Evolutionary conservation across 2,329 filamentous ascomycete genomes (phyloP).

Genomic region (Penicillium sp.): DNA sequence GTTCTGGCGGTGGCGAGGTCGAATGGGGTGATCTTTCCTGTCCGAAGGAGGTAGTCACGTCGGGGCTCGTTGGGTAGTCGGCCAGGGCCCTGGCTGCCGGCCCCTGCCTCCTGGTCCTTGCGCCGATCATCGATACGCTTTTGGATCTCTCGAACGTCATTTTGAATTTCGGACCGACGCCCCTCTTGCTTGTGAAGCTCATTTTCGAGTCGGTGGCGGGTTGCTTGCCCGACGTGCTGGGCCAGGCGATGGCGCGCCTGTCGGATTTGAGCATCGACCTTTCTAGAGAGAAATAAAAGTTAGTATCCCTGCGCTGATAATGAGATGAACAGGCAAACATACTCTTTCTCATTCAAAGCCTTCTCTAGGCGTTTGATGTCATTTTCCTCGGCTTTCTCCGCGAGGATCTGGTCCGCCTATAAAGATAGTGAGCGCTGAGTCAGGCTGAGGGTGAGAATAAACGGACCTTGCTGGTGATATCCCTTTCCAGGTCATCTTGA

Average conservation of each 20-base stretch:
- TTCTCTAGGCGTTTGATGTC: constrained; percentile 63
- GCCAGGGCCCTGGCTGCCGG: constrained; percentile 45
- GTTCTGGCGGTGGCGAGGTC: constrained; percentile 68
- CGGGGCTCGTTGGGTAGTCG: constrained; percentile 76
- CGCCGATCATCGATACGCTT: constrained; percentile 75
- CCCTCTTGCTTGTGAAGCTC: constrained; percentile 66
- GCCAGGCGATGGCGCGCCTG: constrained; percentile 57
- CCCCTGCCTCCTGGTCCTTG: constrained; percentile 50
- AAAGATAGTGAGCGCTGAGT: constrained; percentile 3
- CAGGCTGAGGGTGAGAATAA: not conserved
- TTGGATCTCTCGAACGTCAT: constrained; percentile 72
- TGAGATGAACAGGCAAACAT: constrained; percentile 3
- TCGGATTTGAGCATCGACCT: constrained; percentile 64
- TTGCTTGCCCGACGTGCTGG: constrained; percentile 54
- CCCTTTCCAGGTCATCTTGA: constrained; percentile 85
- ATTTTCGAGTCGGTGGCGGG: constrained; percentile 44
- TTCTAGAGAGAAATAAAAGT: constrained; percentile 37
- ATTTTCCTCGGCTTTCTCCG: constrained; percentile 62
- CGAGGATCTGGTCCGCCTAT: constrained; percentile 58
- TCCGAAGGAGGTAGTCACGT: constrained; percentile 87
- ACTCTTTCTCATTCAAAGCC: constrained; percentile 50
- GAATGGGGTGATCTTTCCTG: constrained; percentile 96
- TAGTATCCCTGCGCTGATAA: not conserved
- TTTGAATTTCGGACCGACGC: constrained; percentile 64
- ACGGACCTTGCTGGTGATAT: constrained; percentile 64